Percentiles rank a stretch among this genome's conserved stretches.
phyloP scores from a whole-genome alignment of 495 filamentous ascomycete genomes.

The Talaromyces borbonicus region DNA sequence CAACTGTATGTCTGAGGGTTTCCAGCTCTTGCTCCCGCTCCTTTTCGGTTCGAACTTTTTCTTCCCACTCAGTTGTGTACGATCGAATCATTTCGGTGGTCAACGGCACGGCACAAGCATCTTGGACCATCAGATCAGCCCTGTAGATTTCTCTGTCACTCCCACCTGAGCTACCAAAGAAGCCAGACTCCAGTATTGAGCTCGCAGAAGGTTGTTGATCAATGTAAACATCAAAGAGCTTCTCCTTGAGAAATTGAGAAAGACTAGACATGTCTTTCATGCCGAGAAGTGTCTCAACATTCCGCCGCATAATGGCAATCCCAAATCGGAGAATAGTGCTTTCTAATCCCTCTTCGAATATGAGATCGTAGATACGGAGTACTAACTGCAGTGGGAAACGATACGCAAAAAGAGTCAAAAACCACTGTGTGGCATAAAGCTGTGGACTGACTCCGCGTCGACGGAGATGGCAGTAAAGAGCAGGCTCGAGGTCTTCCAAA shows the following conservation, averaged over 20 bases:
- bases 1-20: slow-evolving; percentile 51
- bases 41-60: slow-evolving; percentile 65
- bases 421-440: slow-evolving; percentile 97
- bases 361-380: slow-evolving; percentile 91
- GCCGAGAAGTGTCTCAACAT: slow-evolving; percentile 61
- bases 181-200: slow-evolving; percentile 88
- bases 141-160: slow-evolving; percentile 93
- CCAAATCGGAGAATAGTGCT: slow-evolving; percentile 87
- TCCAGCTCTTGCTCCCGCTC: slow-evolving; percentile 82
- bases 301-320: slow-evolving; percentile 91
- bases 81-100: slow-evolving; percentile 65
- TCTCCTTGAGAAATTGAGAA: slow-evolving; percentile 84
- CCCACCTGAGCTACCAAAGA: slow-evolving; percentile 86
- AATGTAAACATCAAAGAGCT: slow-evolving; percentile 92
- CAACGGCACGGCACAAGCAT: slow-evolving; percentile 85
- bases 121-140: slow-evolving; percentile 84
- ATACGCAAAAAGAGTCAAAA: slow-evolving; percentile 97
- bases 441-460: slow-evolving; percentile 80
- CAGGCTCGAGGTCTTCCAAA: slow-evolving; percentile 88
- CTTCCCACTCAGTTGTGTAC: slow-evolving; percentile 88
- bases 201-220: slow-evolving; percentile 79
- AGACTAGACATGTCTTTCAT: slow-evolving; percentile 87
- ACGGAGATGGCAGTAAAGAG: slow-evolving; percentile 88
- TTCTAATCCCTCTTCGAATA: slow-evolving; percentile 89
- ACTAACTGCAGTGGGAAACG: slow-evolving; percentile 95